Evolutionary conservation across 306 rosid genomes (phyloP).

Genomic region (Glycyrrhiza uralensis): DNA sequence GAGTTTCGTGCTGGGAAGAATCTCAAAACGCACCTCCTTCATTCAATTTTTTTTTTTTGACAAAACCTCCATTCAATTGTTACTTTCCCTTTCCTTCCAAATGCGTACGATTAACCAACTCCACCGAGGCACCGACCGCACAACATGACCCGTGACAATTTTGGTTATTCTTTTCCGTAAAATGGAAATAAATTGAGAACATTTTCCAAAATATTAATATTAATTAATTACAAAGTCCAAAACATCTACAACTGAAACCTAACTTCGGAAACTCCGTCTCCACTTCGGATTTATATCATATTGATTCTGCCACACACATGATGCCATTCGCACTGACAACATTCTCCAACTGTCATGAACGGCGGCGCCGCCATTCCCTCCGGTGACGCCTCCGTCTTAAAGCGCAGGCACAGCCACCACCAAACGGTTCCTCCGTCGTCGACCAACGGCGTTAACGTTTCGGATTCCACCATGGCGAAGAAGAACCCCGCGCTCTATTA

Average conservation of each 20-base stretch:
- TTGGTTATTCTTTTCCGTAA: background rate
- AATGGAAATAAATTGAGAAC: background rate
- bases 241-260: background rate
- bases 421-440: background rate
- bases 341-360: constrained; percentile 32
- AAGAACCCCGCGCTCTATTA: constrained; percentile 4
- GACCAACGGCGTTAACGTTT: constrained; percentile 16
- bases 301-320: background rate
- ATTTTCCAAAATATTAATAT: background rate
- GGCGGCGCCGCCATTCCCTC: constrained; percentile 24
- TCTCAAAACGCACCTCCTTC: too few species aligned
- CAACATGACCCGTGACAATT: background rate
- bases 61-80: background rate
- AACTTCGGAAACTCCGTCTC: constrained; percentile 52
- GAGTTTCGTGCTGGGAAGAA: too few species aligned
- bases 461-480: constrained; percentile 12
- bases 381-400: constrained; percentile 27
- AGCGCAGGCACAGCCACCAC: background rate
- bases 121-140: background rate
- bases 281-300: background rate
- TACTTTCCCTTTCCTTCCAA: background rate
- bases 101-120: background rate
- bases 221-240: background rate
- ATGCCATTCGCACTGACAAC: background rate
- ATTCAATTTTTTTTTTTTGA: too few species aligned